Conservation (phyloP, 2,329 filamentous ascomycete species). For the Fusarium musae region DNA sequence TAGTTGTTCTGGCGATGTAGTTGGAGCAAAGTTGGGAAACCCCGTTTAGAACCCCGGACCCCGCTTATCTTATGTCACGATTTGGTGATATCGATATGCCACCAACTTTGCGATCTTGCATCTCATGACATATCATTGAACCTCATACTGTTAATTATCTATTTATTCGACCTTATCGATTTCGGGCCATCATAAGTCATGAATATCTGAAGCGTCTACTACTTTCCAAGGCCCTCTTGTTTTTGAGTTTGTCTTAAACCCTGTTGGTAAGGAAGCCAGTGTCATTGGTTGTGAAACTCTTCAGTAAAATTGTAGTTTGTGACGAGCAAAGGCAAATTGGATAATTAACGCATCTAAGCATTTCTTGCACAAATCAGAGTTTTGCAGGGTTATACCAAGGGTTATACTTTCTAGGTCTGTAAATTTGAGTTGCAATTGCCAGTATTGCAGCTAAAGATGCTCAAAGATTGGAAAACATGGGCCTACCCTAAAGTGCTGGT, state of each 20-base stretch:
- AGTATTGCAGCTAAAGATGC: background rate
- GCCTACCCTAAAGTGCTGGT: background rate
- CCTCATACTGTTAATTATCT: background rate
- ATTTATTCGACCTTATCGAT: background rate
- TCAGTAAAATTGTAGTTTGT: background rate
- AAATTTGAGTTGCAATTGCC: background rate
- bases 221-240: background rate
- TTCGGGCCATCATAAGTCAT: background rate
- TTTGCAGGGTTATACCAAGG: background rate
- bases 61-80: conserved; percentile 7
- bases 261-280: background rate
- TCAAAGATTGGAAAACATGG: background rate
- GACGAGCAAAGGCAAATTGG: background rate
- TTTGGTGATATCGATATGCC: background rate
- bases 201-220: background rate
- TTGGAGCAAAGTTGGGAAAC: conserved; percentile 8
- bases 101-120: background rate
- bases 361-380: background rate
- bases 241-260: background rate
- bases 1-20: background rate
- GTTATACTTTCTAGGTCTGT: background rate
- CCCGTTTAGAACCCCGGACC: conserved; percentile 22
- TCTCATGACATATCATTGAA: background rate
- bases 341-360: background rate
- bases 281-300: background rate